phyloP scores from a whole-genome alignment of 306 rosid genomes.

The Senna siamea region DNA sequence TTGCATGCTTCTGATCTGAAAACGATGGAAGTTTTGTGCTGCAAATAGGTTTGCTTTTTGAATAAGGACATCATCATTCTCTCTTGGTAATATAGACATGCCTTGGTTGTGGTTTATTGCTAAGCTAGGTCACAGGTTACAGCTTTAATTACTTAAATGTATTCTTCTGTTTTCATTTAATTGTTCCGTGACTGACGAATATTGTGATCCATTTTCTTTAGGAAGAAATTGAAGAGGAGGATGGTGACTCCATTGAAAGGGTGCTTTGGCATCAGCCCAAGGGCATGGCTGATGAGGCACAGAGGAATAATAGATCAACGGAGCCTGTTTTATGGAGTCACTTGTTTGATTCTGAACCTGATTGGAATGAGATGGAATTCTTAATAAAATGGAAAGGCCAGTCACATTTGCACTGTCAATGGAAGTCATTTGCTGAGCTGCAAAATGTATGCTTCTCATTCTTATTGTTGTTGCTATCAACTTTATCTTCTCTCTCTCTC shows the following conservation, averaged over 20 bases:
- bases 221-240: conserved; percentile 98
- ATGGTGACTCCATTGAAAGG: conserved; percentile 90
- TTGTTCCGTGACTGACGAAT: conserved; percentile 33
- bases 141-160: conserved; percentile 14
- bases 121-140: conserved; percentile 1
- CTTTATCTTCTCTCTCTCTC: not conserved
- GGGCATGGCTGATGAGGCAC: conserved; percentile 90
- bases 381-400: conserved; percentile 99
- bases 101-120: conserved; percentile 21
- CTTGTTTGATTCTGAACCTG: conserved; percentile 80
- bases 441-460: conserved; percentile 70
- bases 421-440: conserved; percentile 94
- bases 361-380: conserved; percentile 89
- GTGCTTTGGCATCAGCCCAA: conserved; percentile 99
- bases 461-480: conserved; percentile 24
- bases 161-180: conserved; percentile 11
- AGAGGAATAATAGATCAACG: conserved; percentile 68
- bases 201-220: conserved; percentile 40
- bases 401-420: conserved; percentile 97
- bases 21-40: not conserved
- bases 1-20: not conserved
- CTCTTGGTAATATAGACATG: conserved; percentile 15
- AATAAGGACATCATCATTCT: conserved; percentile 7
- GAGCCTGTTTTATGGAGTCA: conserved; percentile 81
- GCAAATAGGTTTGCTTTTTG: conserved; percentile 19